Evolutionary conservation across 805 yeast genomes (phyloP).

Genomic region (Myxozyma kluyveri): DNA sequence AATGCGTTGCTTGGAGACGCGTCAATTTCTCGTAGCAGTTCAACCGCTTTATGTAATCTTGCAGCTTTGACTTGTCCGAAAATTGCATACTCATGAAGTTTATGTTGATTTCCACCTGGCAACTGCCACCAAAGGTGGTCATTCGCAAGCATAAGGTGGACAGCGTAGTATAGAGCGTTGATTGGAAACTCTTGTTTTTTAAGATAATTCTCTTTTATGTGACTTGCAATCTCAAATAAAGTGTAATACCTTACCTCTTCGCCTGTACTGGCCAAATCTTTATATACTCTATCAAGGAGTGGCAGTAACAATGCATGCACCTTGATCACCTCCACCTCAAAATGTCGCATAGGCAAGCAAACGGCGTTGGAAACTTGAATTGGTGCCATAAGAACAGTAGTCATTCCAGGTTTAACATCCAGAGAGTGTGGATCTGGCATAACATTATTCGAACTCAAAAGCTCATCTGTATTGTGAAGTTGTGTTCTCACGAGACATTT

Average conservation of each 20-base stretch:
- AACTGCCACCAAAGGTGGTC: slow-evolving; percentile 19
- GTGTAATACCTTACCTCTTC: slow-evolving; percentile 1
- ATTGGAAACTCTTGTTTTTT: background rate
- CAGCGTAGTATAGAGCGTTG: slow-evolving; percentile 18
- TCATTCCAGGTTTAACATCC: background rate
- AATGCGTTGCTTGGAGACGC: slow-evolving; percentile 3
- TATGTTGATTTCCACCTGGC: slow-evolving; percentile 4
- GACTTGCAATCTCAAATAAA: slow-evolving; percentile 13
- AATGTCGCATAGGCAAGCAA: slow-evolving; percentile 18
- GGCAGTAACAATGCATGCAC: slow-evolving; percentile 12
- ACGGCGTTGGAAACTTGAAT: slow-evolving; percentile 7
- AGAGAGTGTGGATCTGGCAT: background rate
- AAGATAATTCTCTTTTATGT: background rate
- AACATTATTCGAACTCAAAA: background rate
- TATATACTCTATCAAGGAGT: slow-evolving; percentile 1
- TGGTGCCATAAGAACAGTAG: slow-evolving; percentile 16
- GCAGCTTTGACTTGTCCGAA: slow-evolving; percentile 3
- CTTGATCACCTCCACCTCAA: slow-evolving; percentile 9
- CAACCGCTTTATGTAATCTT: slow-evolving; percentile 6
- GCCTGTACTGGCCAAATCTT: slow-evolving; percentile 1
- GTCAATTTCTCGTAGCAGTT: slow-evolving; percentile 7
- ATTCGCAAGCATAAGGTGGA: slow-evolving; percentile 7
- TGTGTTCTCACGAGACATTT: slow-evolving; percentile 5
- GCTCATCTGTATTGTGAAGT: slow-evolving; percentile 3
- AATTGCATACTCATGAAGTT: slow-evolving; percentile 14